Conservation (phyloP, 257 asterid species). For the Plantago major region DNA sequence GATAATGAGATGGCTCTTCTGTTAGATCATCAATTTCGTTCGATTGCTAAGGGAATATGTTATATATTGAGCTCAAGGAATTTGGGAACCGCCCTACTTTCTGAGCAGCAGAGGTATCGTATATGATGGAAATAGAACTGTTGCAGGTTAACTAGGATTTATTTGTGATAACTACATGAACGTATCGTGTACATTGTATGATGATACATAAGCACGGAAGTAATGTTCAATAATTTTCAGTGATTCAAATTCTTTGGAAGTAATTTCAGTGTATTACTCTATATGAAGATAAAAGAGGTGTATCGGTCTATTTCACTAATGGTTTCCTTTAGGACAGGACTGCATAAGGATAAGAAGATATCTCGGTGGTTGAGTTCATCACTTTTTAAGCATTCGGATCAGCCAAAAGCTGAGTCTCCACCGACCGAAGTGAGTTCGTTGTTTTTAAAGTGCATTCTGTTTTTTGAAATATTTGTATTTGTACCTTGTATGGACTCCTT, state of each 20-base stretch:
- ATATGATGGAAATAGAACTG: conserved; percentile 2
- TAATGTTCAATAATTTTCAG: conserved; percentile 11
- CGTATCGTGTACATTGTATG: conserved; percentile 7
- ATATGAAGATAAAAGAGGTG: conserved; percentile 19
- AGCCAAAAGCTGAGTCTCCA: conserved; percentile 36
- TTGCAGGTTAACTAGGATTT: conserved; percentile 7
- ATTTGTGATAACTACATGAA: conserved; percentile 13
- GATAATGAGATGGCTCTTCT: too few species aligned
- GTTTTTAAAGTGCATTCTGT: conserved; percentile 19
- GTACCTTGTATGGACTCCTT: conserved; percentile 14
- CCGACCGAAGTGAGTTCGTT: conserved; percentile 35
- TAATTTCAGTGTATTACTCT: conserved; percentile 1
- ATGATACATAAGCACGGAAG: conserved; percentile 1
- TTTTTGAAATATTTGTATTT: conserved; percentile 9
- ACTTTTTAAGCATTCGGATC: conserved; percentile 57
- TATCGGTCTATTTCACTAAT: not conserved
- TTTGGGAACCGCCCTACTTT: conserved; percentile 8
- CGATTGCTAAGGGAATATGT: too few species aligned
- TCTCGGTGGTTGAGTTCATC: conserved; percentile 79
- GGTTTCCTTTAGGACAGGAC: conserved; percentile 39
- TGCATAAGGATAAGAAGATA: conserved; percentile 66
- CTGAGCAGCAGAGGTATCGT: conserved; percentile 15
- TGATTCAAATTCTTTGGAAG: not conserved
- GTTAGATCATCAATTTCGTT: too few species aligned
- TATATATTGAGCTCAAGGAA: not conserved